A percentile compares a stretch with the other conserved stretches of the same genome.
Conservation (phyloP, 1,284 basidiomycete genomes). For the Meira miltonrushii region DNA sequence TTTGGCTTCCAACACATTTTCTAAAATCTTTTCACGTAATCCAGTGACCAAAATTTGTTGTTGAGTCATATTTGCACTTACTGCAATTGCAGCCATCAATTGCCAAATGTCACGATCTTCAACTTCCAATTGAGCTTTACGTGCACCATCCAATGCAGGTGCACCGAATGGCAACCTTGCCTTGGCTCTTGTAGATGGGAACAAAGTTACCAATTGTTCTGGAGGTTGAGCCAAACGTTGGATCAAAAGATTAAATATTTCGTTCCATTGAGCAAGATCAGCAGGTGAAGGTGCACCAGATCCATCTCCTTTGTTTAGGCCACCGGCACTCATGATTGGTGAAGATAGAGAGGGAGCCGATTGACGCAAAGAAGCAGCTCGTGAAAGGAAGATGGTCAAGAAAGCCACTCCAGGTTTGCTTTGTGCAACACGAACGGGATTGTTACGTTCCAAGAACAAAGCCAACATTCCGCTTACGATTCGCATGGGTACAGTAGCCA, state of each 20-base stretch:
- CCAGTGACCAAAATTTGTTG: constrained; percentile 75
- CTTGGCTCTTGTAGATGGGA: constrained; percentile 79
- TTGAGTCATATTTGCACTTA: constrained; percentile 80
- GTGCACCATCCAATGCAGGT: constrained; percentile 43
- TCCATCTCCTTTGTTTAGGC: constrained; percentile 12
- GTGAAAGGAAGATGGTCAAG: constrained; percentile 82
- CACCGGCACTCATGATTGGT: background rate
- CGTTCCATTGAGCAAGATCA: constrained; percentile 75
- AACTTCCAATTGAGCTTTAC: constrained; percentile 59
- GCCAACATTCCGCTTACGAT: constrained; percentile 82
- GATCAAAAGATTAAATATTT: constrained; percentile 72
- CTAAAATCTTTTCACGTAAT: constrained; percentile 84
- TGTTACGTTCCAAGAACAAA: constrained; percentile 73
- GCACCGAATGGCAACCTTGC: constrained; percentile 58
- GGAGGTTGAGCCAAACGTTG: constrained; percentile 66
- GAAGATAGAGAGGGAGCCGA: constrained; percentile 15
- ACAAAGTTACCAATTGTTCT: constrained; percentile 63
- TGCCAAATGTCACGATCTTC: constrained; percentile 89
- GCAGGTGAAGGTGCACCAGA: constrained; percentile 57
- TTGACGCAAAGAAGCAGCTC: constrained; percentile 84
- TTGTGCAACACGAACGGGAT: constrained; percentile 67
- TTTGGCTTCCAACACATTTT: constrained; percentile 72
- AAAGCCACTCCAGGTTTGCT: constrained; percentile 82
- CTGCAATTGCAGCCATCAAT: constrained; percentile 79
- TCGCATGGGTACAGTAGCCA: constrained; percentile 71